Evolutionary conservation across 2,329 filamentous ascomycete genomes (phyloP).

Genomic region (Cercospora nicotianae): DNA sequence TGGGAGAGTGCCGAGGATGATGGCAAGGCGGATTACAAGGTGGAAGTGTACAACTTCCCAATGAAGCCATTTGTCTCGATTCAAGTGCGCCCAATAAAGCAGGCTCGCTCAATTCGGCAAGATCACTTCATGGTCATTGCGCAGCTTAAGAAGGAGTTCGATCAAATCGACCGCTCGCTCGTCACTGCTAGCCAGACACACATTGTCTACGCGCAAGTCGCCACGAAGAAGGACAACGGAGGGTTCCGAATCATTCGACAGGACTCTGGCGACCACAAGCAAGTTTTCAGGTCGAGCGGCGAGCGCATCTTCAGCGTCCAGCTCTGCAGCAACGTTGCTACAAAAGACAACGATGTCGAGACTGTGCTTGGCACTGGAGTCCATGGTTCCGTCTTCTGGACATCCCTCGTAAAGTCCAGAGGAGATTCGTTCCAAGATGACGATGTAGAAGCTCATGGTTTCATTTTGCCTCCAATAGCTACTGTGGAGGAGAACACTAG

Average conservation of each 20-base stretch:
- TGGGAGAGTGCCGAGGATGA: conserved; percentile 86
- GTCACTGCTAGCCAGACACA: conserved; percentile 86
- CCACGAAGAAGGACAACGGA: conserved; percentile 66
- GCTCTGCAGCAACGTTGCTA: conserved; percentile 64
- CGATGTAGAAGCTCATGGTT: conserved; percentile 78
- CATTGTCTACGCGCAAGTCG: conserved; percentile 87
- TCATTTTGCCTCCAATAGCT: conserved; percentile 83
- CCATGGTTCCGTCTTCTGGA: conserved; percentile 96
- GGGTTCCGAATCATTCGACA: conserved; percentile 92
- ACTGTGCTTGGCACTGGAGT: conserved; percentile 89
- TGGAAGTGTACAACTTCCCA: conserved; percentile 85
- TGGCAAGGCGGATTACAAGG: conserved; percentile 68
- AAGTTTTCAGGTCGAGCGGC: conserved; percentile 85
- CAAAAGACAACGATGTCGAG: conserved; percentile 63
- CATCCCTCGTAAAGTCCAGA: conserved; percentile 71
- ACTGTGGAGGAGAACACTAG: conserved; percentile 87
- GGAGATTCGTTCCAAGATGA: conserved; percentile 78
- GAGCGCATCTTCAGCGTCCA: conserved; percentile 95
- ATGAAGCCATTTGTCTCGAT: conserved; percentile 96
- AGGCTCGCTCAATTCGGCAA: conserved; percentile 66
- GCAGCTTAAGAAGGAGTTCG: conserved; percentile 93
- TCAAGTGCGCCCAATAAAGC: conserved; percentile 61
- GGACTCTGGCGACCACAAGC: conserved; percentile 86
- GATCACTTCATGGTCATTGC: conserved; percentile 90
- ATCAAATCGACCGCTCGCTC: conserved; percentile 92